Conservation (phyloP, 768 basidiomycete species). For the Saitozyma sp. region DNA sequence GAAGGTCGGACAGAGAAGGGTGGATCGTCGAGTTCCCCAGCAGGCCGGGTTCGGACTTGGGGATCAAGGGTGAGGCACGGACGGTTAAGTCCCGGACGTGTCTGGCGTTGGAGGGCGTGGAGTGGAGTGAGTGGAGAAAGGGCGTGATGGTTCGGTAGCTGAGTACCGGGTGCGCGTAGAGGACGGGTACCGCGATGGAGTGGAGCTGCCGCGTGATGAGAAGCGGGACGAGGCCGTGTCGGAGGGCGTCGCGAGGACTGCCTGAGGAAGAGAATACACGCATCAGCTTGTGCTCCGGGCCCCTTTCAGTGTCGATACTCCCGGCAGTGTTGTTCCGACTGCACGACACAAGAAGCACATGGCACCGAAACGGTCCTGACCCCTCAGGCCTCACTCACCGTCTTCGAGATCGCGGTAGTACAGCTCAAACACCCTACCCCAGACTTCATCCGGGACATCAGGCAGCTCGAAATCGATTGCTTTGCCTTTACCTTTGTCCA, state of each 20-base stretch:
- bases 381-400: slow-evolving; percentile 12
- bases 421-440: slow-evolving; percentile 34
- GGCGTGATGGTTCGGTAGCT: slow-evolving; percentile 12
- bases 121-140: slow-evolving; percentile 13
- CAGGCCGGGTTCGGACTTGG: background rate
- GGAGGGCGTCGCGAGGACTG: background rate
- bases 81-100: slow-evolving; percentile 18
- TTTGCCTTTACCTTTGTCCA: slow-evolving; percentile 14
- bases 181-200: slow-evolving; percentile 11
- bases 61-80: slow-evolving; percentile 14
- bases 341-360: no score
- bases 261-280: no score
- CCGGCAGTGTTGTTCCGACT: no score
- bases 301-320: no score
- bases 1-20: slow-evolving; percentile 12
- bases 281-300: no score
- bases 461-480: slow-evolving; percentile 16
- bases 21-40: slow-evolving; percentile 17
- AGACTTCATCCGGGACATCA: slow-evolving; percentile 38
- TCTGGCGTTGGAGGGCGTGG: background rate
- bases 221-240: slow-evolving; percentile 14
- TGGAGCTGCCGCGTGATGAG: slow-evolving; percentile 12
- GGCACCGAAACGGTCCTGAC: no score
- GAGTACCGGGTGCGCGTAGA: slow-evolving; percentile 21
- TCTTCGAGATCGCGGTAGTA: slow-evolving; percentile 24